Evolutionary conservation across 768 basidiomycete genomes (phyloP), one percentile per base, ranked within the genome.

Genomic region (Boletellus sp.): DNA sequence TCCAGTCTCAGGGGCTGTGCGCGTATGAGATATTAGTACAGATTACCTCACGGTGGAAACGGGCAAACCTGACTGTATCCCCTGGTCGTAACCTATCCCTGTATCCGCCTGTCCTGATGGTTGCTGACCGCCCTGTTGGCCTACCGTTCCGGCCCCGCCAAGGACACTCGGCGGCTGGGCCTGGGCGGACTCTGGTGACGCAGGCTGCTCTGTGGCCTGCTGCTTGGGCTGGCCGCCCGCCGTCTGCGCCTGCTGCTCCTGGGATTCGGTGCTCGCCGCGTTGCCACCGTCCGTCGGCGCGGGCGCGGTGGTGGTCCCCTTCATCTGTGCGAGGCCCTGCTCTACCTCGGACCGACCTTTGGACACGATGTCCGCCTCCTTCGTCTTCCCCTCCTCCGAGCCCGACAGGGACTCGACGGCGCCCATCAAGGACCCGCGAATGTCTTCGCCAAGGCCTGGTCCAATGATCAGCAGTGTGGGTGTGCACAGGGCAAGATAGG

Each of bases 381-480:
- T 64, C 6, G 57, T 50, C 6, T 59, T 61, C 1, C 61, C 60
- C 12, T 63, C 55, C 6, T 63, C 59, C 2, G 57, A 43, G 23
- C 54, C 54, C 2, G 66, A 55, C 10, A 70, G 33, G 1, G 64
- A 62, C 47, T 78, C 76, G 10, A 76, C 52, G 3, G 70, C 69
- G 11, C 72, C 70, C 40, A 78, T 56, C 9, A 69, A 50, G 0
- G 74, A 69, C 7, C 78, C 78, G 22, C 76, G 71, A 6, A 78
- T 48, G 37, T 64, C 71, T 33, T 79, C 78, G 7, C 76, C 74
- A 1, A 73, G 24, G 3, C 78, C 78, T 75, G 50, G n/a, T n/a
- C n/a, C n/a, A n/a, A n/a, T n/a, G n/a, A n/a, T 47, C 12, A 20
- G 13, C 35, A 38, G 16, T 46, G 24, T 39, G n/a, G 1, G 35